Conservation (phyloP, 2,329 filamentous ascomycete species). For the Penicillium psychrosexuale region DNA sequence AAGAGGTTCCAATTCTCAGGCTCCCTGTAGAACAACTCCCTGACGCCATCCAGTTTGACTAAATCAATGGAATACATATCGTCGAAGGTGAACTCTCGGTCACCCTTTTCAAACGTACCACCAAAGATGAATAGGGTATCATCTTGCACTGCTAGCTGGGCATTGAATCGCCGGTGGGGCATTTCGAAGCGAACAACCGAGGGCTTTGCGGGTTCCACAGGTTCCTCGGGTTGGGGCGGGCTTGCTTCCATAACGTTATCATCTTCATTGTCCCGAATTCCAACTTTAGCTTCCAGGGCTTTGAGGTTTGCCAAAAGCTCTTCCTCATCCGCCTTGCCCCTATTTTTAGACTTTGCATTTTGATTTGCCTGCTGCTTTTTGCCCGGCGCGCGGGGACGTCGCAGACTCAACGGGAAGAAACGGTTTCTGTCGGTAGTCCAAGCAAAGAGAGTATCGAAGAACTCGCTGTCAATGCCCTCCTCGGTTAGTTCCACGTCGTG, state of each 20-base stretch:
- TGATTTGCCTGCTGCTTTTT: conserved; percentile 54
- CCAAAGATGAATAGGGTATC: conserved; percentile 93
- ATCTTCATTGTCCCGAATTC: conserved; percentile 54
- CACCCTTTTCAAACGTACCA: conserved; percentile 91
- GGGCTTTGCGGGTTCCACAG: conserved; percentile 53
- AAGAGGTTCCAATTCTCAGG: conserved; percentile 78
- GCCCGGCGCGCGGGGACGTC: conserved; percentile 67
- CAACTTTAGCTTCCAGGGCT: conserved; percentile 72
- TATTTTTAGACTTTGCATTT: conserved; percentile 54
- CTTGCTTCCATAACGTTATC: conserved; percentile 39
- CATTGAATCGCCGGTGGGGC: conserved; percentile 87
- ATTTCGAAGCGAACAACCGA: conserved; percentile 72
- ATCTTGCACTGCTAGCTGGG: conserved; percentile 83
- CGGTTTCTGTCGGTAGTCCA: conserved; percentile 96
- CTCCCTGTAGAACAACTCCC: conserved; percentile 82
- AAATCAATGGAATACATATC: conserved; percentile 91
- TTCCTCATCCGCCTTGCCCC: conserved; percentile 86
- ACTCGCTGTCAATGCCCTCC: conserved; percentile 94
- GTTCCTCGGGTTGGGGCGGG: conserved; percentile 53
- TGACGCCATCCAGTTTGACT: conserved; percentile 91
- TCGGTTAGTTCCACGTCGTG: conserved; percentile 89
- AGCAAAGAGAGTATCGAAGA: conserved; percentile 87
- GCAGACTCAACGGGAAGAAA: conserved; percentile 79
- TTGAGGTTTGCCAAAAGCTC: conserved; percentile 84
- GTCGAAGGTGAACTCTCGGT: conserved; percentile 92